Conservation (phyloP, 768 basidiomycete genomes). For the Cystobasidium ongulense region DNA sequence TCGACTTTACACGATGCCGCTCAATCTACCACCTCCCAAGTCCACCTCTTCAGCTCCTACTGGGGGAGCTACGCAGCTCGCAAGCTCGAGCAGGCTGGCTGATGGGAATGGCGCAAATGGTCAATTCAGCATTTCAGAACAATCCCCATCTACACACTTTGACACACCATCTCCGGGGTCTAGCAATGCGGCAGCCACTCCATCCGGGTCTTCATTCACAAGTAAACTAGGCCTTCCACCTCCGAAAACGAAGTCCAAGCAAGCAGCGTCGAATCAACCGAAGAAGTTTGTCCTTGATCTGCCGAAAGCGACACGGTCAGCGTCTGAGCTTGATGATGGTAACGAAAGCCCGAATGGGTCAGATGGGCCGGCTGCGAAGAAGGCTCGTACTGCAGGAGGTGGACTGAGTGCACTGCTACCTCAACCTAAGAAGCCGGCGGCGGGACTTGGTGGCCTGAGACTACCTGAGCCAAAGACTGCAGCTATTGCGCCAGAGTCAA, state of each 20-base stretch:
- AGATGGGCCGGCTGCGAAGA: not conserved
- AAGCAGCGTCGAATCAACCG: constrained; percentile 7
- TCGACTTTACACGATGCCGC: constrained; percentile 8
- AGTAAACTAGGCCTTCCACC: constrained; percentile 22
- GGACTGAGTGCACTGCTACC: constrained; percentile 10
- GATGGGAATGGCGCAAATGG: not conserved
- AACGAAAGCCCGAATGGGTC: not conserved
- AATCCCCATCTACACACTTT: not conserved
- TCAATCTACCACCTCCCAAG: constrained; percentile 17
- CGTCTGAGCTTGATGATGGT: not conserved
- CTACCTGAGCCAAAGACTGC: not conserved
- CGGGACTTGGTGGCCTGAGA: not conserved
- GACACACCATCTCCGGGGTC: not conserved
- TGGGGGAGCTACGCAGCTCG: no score
- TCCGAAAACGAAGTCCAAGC: constrained; percentile 19
- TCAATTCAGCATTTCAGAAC: not conserved
- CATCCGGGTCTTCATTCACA: constrained; percentile 9
- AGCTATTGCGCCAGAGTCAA: not conserved
- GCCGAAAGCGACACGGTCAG: constrained; percentile 6
- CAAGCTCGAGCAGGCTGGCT: not conserved
- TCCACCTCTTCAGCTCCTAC: not conserved
- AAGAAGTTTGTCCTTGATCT: constrained; percentile 29
- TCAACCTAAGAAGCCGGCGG: constrained; percentile 8
- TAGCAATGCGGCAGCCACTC: not conserved
- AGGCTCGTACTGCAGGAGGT: not conserved